Base-by-base conservation (phyloP, 345 rosid genomes). In the Mercurialis annua region DNA sequence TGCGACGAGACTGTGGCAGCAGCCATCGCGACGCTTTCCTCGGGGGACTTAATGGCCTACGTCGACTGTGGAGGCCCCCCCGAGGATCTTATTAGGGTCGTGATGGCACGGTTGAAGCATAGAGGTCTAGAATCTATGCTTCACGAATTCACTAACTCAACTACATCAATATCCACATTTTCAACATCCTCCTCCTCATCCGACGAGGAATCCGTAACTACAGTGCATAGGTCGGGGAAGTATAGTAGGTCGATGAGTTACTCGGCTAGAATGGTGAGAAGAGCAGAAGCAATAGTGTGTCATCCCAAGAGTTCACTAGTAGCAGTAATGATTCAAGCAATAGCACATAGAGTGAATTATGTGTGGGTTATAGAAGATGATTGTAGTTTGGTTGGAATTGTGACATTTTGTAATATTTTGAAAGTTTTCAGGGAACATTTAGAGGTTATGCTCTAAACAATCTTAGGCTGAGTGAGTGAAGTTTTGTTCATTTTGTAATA, bases 301-400 rank as follows among this genome's bases (percentile, higher is more conserved):
- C 83, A 81, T 44, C 78, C 83, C 0, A 83, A 78, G 82, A 92
- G 96, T 69, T 90, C 98, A 21, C 79, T 92, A 7, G 83, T 86
- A 56, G 98, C 98, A 26, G 92, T 90, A 59, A 90, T 92, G 98
- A 81, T 92, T 33, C 97, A 92, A 67, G 97, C 98, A 40, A 84
- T 88, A 56, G 81, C 97, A 26, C 90, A 88, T 40, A 81, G 97
- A 36, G 87, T 87, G 73, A 90, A 80, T 16, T 86, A 90, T 61
- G 90, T 86, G 65, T 92, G 98, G 98, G 98, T 92, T 17, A 55
- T 78, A 10, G 94, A 93, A 43, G 84, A 88, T 1, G 97, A 90
- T 55, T 80, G 84, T 56, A 78, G 84, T 68, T 76, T 92, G 73
- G 86, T 84, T 57, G 98, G 98, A 47, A 88, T 90, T 55, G 97